Evolutionary conservation across 2,329 filamentous ascomycete genomes (phyloP).

Genomic region (Arthroderma sp.): DNA sequence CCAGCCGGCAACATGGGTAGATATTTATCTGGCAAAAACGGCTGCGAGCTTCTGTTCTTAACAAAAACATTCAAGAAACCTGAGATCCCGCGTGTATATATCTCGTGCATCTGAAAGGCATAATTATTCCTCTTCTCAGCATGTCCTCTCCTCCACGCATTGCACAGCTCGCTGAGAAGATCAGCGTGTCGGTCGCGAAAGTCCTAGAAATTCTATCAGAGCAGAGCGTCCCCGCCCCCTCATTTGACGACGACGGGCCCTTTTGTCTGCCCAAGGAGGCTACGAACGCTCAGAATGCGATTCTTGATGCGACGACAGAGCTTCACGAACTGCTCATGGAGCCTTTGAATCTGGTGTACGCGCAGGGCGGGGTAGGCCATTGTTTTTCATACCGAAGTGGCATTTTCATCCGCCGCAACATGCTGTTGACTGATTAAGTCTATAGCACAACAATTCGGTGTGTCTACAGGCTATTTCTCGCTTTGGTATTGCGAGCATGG

Average conservation of each 20-base stretch:
- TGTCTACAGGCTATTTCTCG: constrained; percentile 39
- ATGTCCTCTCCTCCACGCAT: neutral
- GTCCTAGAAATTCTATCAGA: constrained; percentile 13
- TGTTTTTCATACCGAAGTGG: constrained; percentile 6
- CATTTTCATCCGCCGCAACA: neutral
- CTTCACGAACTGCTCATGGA: constrained; percentile 36
- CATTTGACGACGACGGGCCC: constrained; percentile 33
- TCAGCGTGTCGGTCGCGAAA: neutral
- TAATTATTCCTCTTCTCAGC: too few species aligned
- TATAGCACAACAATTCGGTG: constrained; percentile 30
- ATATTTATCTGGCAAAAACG: too few species aligned
- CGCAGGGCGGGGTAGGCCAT: constrained; percentile 39
- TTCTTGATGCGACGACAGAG: constrained; percentile 31
- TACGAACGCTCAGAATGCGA: constrained; percentile 18
- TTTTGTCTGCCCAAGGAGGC: constrained; percentile 31
- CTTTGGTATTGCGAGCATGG: constrained; percentile 35
- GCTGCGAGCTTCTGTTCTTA: too few species aligned
- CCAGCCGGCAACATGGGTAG: too few species aligned
- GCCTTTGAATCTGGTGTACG: constrained; percentile 35
- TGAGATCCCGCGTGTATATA: too few species aligned
- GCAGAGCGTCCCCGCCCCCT: constrained; percentile 31
- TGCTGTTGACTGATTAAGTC: neutral
- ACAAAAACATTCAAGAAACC: too few species aligned
- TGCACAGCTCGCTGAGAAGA: neutral
- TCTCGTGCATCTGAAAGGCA: too few species aligned